Base-by-base conservation (phyloP, 2,329 filamentous ascomycete genomes). In the Ophiocordyceps unilateralis region DNA sequence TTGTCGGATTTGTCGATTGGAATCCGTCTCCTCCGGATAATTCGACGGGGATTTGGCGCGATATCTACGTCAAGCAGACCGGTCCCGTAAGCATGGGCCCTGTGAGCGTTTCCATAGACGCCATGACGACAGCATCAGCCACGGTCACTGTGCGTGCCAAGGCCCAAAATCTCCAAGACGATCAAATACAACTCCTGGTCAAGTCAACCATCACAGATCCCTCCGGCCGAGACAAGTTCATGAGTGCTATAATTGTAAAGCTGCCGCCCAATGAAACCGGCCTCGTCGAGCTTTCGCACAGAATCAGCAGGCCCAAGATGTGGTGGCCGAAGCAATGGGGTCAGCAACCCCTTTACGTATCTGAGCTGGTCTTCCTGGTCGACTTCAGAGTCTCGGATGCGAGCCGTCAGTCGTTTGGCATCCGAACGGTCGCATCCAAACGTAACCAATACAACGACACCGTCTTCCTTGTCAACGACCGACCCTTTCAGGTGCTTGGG, bases 251-350 rank as follows among this genome's bases (percentile, higher is more conserved):
- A 28, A 48, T 46, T 0, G 43, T 70, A 39, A 58, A 50, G 36
- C 47, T 76, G 12, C 50, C 53, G 2, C 51, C 69, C 12, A 47
- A 51, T 1, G 53, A 63, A 43, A 58, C 55, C 14, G 58, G 56
- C 9, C 64, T 67, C 1, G 43, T 74, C 0, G 48, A 51, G 28
- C 45, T 56, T 19, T 40, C 44, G n/a, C 47, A 55, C 26, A 51
- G 52, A 1, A 47, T 78, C 12, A 42, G 57, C 1, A 56, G 65
- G 1, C 69, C 73, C 0, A 49, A 64, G 12, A 61, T 78, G 12
- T 81, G 76, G 76, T 80, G 75, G 74, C 75, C 76, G 0, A 67
- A 63, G 36, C 58, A 64, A 41, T 80, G 75, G 75, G 76, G 76
- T 2, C 49, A 57, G 0, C 76, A 76, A 48, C 69, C 70, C 0